A percentile compares a stretch with the other conserved stretches of the same genome.
phyloP scores from a whole-genome alignment of 106 monocot genomes.

The Dendrobium officinale region DNA sequence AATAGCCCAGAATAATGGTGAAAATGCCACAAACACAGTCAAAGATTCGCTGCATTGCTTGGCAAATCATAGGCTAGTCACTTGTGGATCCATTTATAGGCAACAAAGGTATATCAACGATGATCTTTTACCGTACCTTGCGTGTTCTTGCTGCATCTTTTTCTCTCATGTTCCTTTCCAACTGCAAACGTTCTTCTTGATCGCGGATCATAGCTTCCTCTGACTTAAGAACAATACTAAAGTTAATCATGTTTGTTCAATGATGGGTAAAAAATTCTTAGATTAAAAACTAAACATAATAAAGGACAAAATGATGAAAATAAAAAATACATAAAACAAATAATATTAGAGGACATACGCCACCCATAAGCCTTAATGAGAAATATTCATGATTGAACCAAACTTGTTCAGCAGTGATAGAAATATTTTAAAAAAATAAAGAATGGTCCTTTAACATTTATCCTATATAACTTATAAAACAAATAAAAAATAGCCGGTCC shows the following conservation, averaged over 20 bases:
- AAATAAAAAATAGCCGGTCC: background rate
- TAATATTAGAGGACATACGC: background rate
- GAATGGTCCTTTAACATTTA: background rate
- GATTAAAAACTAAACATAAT: background rate
- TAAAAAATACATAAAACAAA: background rate
- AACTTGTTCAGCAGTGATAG: background rate
- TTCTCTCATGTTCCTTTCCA: constrained; percentile 79
- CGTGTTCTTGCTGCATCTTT: constrained; percentile 80
- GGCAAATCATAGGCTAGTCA: background rate
- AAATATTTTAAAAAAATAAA: background rate
- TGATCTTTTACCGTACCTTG: constrained; percentile 34
- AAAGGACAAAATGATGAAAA: background rate
- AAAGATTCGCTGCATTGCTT: background rate
- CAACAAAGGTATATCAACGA: background rate
- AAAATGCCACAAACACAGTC: background rate
- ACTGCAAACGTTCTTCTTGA: constrained; percentile 74
- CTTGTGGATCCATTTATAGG: background rate
- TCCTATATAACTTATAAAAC: background rate
- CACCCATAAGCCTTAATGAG: background rate
- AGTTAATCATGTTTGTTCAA: background rate
- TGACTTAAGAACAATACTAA: constrained; percentile 27
- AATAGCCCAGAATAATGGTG: background rate
- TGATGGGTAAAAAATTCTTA: background rate
- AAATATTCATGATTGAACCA: background rate
- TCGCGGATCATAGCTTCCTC: constrained; percentile 73